phyloP scores from a whole-genome alignment of 176 grass and related monocot species.

The Juncus inflexus region DNA sequence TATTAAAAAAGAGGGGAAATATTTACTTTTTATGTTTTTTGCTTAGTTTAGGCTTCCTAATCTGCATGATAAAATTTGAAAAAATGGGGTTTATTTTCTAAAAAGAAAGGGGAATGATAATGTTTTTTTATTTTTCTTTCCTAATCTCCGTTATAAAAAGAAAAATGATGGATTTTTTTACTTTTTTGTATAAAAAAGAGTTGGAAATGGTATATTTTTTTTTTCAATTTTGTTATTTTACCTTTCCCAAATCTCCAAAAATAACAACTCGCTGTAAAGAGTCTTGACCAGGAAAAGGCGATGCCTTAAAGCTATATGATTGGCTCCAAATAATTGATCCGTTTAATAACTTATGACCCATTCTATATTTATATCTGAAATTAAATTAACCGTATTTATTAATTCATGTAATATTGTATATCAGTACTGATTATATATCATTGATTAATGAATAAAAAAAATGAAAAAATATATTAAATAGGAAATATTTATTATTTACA shows the following conservation, averaged over 20 bases:
- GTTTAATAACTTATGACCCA: constrained; percentile 60
- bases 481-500: constrained; percentile 31
- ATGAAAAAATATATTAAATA: not conserved
- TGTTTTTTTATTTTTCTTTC: too few species aligned
- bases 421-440: too few species aligned
- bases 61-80: too few species aligned
- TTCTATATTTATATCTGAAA: constrained; percentile 77
- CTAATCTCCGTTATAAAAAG: too few species aligned
- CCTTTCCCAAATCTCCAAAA: constrained; percentile 93
- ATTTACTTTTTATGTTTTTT: too few species aligned
- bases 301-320: constrained; percentile 68
- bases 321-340: constrained; percentile 65
- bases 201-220: not conserved
- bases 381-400: not conserved
- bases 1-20: too few species aligned
- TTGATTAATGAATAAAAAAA: not conserved
- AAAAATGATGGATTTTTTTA: too few species aligned
- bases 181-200: not conserved
- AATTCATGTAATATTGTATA: too few species aligned
- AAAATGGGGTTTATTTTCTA: too few species aligned
- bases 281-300: constrained; percentile 81
- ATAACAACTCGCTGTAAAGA: constrained; percentile 78
- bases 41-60: too few species aligned
- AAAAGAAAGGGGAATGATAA: too few species aligned
- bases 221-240: constrained; percentile 1